Conservation (phyloP, 2,329 filamentous ascomycete genomes). For the Alternaria ventricosa region DNA sequence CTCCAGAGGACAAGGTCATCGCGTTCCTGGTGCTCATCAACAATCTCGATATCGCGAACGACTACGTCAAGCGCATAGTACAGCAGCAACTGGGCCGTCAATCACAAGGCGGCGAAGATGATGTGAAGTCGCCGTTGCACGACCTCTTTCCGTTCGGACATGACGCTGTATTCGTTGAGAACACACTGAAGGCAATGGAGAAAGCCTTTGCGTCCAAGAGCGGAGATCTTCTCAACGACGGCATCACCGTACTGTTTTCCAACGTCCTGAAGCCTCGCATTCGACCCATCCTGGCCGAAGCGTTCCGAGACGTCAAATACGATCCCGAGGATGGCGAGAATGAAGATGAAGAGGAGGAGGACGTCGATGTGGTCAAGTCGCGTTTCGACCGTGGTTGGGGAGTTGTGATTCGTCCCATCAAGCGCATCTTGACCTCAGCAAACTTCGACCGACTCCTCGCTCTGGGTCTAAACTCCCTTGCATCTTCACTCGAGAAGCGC, state of each 20-base stretch:
- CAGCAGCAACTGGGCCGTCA: slow-evolving; percentile 63
- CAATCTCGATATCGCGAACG: slow-evolving; percentile 89
- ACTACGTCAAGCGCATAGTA: slow-evolving; percentile 90
- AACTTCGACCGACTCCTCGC: slow-evolving; percentile 80
- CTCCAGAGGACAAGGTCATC: slow-evolving; percentile 86
- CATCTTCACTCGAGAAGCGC: slow-evolving; percentile 83
- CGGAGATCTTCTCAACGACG: slow-evolving; percentile 81
- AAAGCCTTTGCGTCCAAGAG: slow-evolving; percentile 78
- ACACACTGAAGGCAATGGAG: slow-evolving; percentile 72
- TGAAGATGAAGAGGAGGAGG: slow-evolving; percentile 56
- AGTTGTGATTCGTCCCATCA: slow-evolving; percentile 81
- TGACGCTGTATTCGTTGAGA: slow-evolving; percentile 73
- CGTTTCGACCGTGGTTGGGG: slow-evolving; percentile 89
- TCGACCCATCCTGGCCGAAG: slow-evolving; percentile 81
- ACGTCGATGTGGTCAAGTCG: slow-evolving; percentile 70
- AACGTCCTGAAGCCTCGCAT: slow-evolving; percentile 86
- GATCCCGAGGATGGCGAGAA: slow-evolving; percentile 56
- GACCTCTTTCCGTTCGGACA: slow-evolving; percentile 81
- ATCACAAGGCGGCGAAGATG: slow-evolving; percentile 49
- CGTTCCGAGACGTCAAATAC: slow-evolving; percentile 93
- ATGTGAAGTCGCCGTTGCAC: slow-evolving; percentile 48
- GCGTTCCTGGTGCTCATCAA: slow-evolving; percentile 93
- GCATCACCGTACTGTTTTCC: slow-evolving; percentile 83
- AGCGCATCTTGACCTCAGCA: slow-evolving; percentile 78
- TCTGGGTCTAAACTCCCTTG: slow-evolving; percentile 75